These are phyloP conservation scores for Coemansia sp. DNA, from an alignment of 192 early-diverging fungal species.

Conservation along the genomic window DNA sequence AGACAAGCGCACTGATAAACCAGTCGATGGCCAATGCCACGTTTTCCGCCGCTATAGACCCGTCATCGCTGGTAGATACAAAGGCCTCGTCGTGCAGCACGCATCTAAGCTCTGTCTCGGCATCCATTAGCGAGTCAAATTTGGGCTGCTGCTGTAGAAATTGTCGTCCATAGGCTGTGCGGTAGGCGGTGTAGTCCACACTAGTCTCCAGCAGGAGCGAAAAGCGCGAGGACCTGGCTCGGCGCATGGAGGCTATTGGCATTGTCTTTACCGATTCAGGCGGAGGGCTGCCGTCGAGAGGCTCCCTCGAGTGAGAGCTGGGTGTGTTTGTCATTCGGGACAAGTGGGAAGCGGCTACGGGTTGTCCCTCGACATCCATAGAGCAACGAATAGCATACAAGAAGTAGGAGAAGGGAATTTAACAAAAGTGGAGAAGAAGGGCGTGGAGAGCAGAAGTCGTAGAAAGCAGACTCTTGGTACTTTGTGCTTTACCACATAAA, in stretches of 20 bases:
- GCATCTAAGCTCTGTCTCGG: slow-evolving; percentile 39
- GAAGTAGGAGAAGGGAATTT: neutral
- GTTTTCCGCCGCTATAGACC: slow-evolving; percentile 35
- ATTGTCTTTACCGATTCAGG: neutral
- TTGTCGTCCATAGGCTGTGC: slow-evolving; percentile 22
- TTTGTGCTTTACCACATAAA: neutral
- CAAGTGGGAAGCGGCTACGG: slow-evolving; percentile 9
- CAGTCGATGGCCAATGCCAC: slow-evolving; percentile 50
- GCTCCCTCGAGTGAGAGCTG: neutral
- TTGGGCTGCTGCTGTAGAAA: slow-evolving; percentile 41
- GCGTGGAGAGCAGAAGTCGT: neutral
- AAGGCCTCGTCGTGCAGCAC: slow-evolving; percentile 45
- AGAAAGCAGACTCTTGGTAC: neutral
- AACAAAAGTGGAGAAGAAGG: neutral
- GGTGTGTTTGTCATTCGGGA: slow-evolving; percentile 2
- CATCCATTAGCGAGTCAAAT: slow-evolving; percentile 42
- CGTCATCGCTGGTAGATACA: slow-evolving; percentile 5
- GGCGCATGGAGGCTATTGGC: slow-evolving; percentile 4
- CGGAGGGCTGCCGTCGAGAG: neutral
- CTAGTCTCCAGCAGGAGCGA: slow-evolving; percentile 40
- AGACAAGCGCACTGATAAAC: slow-evolving; percentile 40
- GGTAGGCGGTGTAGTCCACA: slow-evolving; percentile 48
- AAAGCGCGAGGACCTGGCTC: slow-evolving; percentile 40
- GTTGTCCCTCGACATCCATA: slow-evolving; percentile 2
- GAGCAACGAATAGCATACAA: neutral